Conservation (phyloP, 2,329 filamentous ascomycete species). For the Dichotomopilus funicola region DNA sequence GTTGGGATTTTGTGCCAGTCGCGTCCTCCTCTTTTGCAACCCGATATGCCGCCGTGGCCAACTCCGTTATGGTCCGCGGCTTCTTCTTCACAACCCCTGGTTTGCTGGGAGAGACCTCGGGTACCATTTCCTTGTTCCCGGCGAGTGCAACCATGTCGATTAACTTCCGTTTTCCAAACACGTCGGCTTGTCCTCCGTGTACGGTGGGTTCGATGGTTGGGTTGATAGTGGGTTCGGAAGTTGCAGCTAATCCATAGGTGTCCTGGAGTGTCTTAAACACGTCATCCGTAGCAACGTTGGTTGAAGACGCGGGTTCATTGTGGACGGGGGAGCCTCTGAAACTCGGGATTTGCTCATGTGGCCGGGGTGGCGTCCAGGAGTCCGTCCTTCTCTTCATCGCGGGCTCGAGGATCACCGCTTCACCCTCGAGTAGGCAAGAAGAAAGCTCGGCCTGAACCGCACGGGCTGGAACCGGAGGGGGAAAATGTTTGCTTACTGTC, state of each 20-base stretch:
- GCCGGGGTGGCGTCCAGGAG: constrained; percentile 59
- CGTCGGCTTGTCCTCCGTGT: constrained; percentile 17
- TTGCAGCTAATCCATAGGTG: constrained; percentile 34
- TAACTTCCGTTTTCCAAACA: constrained; percentile 50
- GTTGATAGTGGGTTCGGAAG: background rate
- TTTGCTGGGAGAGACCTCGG: constrained; percentile 34
- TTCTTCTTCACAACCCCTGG: constrained; percentile 59
- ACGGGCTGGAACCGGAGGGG: background rate
- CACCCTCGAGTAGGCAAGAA: constrained; percentile 17
- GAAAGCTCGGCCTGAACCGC: constrained; percentile 15
- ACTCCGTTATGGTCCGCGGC: constrained; percentile 67
- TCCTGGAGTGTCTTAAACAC: constrained; percentile 41
- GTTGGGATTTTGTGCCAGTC: constrained; percentile 21
- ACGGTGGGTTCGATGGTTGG: constrained; percentile 9
- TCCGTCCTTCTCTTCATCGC: constrained; percentile 51
- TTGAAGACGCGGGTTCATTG: constrained; percentile 24
- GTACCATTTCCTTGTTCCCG: constrained; percentile 21
- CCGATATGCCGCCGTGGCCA: constrained; percentile 66
- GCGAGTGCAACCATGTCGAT: constrained; percentile 43
- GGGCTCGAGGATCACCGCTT: constrained; percentile 35
- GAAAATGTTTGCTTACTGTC: constrained; percentile 32
- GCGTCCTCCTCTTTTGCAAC: constrained; percentile 33
- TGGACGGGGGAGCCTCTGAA: constrained; percentile 30
- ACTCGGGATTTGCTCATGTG: constrained; percentile 12
- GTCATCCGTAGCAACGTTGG: constrained; percentile 16